These are phyloP conservation scores for Moringa oleifera DNA, from an alignment of 345 rosid species.

Conservation along the genomic window DNA sequence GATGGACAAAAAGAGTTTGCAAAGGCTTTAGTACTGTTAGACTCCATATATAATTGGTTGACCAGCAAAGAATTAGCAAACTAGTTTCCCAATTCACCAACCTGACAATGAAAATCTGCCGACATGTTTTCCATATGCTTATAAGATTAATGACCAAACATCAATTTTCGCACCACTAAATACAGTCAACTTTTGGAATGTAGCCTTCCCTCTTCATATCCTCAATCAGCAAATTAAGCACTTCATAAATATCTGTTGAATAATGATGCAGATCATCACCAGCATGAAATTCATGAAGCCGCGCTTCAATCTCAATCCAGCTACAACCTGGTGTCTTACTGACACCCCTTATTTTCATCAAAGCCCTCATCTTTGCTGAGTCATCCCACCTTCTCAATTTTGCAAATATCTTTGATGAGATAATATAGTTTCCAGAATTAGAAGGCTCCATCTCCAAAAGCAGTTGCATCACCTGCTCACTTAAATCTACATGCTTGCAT, in stretches of 20 bases:
- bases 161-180: constrained; percentile 1
- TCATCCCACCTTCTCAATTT: constrained; percentile 70
- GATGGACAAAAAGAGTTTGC: no score
- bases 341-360: constrained; percentile 70
- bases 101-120: constrained; percentile 11
- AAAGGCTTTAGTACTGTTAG: no score
- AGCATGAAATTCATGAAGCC: constrained; percentile 60
- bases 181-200: constrained; percentile 27
- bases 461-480: constrained; percentile 49
- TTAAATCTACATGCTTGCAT: constrained; percentile 40
- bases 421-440: constrained; percentile 78
- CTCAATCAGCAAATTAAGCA: constrained; percentile 41
- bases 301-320: constrained; percentile 61
- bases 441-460: constrained; percentile 53
- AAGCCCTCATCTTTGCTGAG: constrained; percentile 58
- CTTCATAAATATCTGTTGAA: constrained; percentile 26
- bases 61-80: no score
- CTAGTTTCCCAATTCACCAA: not conserved
- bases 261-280: constrained; percentile 35
- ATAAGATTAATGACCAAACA: not conserved
- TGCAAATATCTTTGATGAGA: constrained; percentile 72
- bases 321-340: constrained; percentile 86
- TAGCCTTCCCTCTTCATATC: constrained; percentile 69
- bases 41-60: no score
- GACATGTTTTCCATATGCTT: not conserved